Base-by-base conservation (phyloP, 192 early-diverging fungal species). In the Umbelopsis sp. region DNA sequence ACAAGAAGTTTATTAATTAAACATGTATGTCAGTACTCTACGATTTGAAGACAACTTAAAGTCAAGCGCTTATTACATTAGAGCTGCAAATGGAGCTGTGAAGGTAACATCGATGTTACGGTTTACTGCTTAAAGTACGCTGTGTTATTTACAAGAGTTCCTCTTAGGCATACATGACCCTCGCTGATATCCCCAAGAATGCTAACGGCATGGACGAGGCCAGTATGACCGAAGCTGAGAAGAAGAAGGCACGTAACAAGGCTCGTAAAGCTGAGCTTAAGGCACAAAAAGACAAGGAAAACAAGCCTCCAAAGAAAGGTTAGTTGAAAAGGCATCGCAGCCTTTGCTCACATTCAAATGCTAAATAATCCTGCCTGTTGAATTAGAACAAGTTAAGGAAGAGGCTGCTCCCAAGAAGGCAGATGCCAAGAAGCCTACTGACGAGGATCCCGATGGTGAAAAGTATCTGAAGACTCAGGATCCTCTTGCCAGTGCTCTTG, bases 11-110 rank as follows among this genome's bases (percentile, higher is more conserved):
- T 12, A 35, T n/a, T 37, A 35, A 27, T 12, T 0, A 13, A 23
- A 22, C 67, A 6, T 6, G 5, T 6, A 13, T 13, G 27, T 30
- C 69, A 85, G 83, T 18, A 83, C 97, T 49, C 74, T 99, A 18
- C 76, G 84, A n/a, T 86, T 89, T 69, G 94, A 94, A 73, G 91
- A 94, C 79, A 78, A 84, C 30, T 64, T 99, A 13, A 88, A 89
- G 27, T 75, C 77, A 3, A 89, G 95, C 68, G 84, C 82, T 4
- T 89, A 84, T 70, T 99, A 87, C 67, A 82, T 91, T 65, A 82
- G 85, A 23, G 89, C 94, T 9, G 95, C 93, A 5, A 81, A 86
- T 27, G 87, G 86, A 15, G 95, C 96, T 2, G 84, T 94, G 15
- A 80, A 85, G 50, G 80, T 88, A 71, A 85, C 88, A 68, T 46